Conservation (phyloP, 2,329 filamentous ascomycete genomes). For the Lomentospora prolificans region DNA sequence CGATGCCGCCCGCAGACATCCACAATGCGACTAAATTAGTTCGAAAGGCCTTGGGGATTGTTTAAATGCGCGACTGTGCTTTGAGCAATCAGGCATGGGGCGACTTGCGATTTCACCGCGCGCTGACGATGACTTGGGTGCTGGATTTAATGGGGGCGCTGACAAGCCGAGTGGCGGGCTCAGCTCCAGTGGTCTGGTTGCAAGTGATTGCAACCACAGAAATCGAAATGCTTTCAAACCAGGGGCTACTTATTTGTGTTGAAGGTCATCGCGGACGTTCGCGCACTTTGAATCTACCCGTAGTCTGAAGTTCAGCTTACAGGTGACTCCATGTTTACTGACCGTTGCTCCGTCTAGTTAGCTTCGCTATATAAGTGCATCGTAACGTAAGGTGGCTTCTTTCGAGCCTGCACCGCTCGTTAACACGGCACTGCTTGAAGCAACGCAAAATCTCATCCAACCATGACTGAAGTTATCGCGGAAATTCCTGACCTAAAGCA, state of each 20-base stretch:
- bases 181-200: background rate
- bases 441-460: conserved; percentile 2
- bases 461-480: conserved; percentile 38
- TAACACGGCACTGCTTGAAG: background rate
- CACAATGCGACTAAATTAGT: background rate
- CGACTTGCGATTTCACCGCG: too few species aligned
- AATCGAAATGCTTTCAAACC: background rate
- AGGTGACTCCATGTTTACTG: background rate
- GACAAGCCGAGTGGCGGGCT: background rate
- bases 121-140: too few species aligned
- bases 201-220: background rate
- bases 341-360: conserved; percentile 1
- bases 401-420: background rate
- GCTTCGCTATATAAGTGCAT: conserved; percentile 9
- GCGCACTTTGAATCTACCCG: too few species aligned
- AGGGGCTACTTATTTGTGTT: background rate
- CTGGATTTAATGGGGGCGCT: too few species aligned
- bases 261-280: too few species aligned
- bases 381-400: conserved; percentile 8
- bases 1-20: background rate
- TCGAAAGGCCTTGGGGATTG: background rate
- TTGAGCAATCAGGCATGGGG: too few species aligned
- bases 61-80: background rate
- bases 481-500: conserved; percentile 39
- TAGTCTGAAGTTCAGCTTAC: background rate